A percentile compares a stretch with the other conserved stretches of the same genome.
Evolutionary conservation across 192 early-diverging fungal species (phyloP).

Genomic region (Coemansia sp.): DNA sequence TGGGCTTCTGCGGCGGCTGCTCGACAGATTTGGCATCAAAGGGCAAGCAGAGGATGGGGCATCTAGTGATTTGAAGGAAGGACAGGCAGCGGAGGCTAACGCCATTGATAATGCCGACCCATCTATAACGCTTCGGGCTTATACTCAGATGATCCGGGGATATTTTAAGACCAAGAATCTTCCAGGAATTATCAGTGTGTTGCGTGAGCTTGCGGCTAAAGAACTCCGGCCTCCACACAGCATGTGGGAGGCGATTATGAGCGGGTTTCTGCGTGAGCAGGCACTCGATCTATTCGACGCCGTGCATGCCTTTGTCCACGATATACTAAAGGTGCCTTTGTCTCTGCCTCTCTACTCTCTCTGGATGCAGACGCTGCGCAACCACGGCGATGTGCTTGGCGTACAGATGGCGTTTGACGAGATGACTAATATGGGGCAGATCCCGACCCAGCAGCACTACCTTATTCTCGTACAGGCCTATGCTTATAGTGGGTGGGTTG

Average conservation of each 20-base stretch:
- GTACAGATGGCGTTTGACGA: conserved; percentile 49
- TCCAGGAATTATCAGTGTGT: conserved; percentile 26
- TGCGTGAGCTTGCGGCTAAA: conserved; percentile 26
- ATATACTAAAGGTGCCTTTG: conserved; percentile 35
- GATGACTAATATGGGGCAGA: conserved; percentile 41
- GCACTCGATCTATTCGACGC: conserved; percentile 49
- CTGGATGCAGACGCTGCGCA: conserved; percentile 49
- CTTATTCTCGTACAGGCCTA: conserved; percentile 43
- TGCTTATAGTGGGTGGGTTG: conserved; percentile 41
- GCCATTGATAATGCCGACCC: background rate
- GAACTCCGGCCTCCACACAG: conserved; percentile 16
- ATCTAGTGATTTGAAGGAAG: background rate
- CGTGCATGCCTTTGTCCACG: conserved; percentile 33
- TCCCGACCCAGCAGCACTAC: conserved; percentile 50
- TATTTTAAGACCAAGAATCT: conserved; percentile 35
- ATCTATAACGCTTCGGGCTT: background rate
- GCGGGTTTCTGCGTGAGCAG: conserved; percentile 39
- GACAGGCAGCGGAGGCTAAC: background rate
- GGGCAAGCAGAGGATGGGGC: background rate
- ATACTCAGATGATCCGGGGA: conserved; percentile 23
- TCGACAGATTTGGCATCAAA: conserved; percentile 2
- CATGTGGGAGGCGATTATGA: conserved; percentile 40
- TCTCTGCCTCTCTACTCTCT: conserved; percentile 42
- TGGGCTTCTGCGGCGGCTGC: conserved; percentile 13
- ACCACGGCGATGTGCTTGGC: conserved; percentile 46